Conservation (phyloP, 2,329 filamentous ascomycete species). For the Hymenoscyphus fructigenus region DNA sequence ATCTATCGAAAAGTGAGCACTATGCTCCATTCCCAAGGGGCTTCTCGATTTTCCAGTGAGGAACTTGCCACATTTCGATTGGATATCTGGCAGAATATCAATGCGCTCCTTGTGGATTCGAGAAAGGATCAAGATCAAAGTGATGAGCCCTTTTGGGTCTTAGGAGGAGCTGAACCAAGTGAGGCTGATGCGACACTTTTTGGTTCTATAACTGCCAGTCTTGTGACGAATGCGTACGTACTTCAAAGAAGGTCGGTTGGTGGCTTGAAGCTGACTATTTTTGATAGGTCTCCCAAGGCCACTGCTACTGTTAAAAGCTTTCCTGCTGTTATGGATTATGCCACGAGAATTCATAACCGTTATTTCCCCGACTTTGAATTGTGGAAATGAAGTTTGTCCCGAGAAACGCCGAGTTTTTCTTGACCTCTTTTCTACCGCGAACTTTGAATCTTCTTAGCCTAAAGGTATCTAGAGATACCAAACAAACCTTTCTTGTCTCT, state of each 20-base stretch:
- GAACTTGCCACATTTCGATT: slow-evolving; percentile 47
- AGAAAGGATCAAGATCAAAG: slow-evolving; percentile 35
- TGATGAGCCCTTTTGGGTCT: slow-evolving; percentile 53
- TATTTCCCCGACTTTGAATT: slow-evolving; percentile 58
- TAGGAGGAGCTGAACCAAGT: slow-evolving; percentile 52
- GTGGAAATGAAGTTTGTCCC: slow-evolving; percentile 13
- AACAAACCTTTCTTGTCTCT: no score
- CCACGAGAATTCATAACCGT: slow-evolving; percentile 50
- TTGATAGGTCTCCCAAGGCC: slow-evolving; percentile 47
- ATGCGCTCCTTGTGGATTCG: slow-evolving; percentile 42
- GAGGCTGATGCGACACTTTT: slow-evolving; percentile 59
- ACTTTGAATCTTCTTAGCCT: no score
- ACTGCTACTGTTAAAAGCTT: slow-evolving; percentile 45
- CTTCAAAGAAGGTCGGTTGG: neutral
- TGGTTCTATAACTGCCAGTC: slow-evolving; percentile 53
- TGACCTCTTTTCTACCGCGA: no score
- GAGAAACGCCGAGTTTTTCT: neutral
- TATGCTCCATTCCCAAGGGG: slow-evolving; percentile 57
- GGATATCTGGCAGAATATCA: slow-evolving; percentile 56
- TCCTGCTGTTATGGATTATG: slow-evolving; percentile 55
- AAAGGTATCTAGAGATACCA: no score
- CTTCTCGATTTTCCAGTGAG: slow-evolving; percentile 47
- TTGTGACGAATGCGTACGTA: slow-evolving; percentile 55
- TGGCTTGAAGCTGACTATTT: neutral
- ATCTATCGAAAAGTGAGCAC: slow-evolving; percentile 44